Base-by-base conservation (phyloP, 768 basidiomycete genomes). In the Cystobasidium ongulense region DNA sequence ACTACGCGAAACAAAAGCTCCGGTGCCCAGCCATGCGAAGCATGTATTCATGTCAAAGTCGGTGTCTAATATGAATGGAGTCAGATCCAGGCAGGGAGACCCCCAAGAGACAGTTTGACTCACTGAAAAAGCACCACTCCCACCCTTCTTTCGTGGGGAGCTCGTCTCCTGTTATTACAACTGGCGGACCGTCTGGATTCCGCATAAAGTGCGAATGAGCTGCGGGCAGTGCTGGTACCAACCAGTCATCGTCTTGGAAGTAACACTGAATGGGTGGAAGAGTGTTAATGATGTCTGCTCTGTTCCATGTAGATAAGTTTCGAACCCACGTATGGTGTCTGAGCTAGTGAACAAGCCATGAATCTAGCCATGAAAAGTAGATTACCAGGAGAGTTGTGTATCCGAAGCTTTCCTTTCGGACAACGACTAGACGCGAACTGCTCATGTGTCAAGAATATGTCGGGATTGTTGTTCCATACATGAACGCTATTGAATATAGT, bases 181-280 rank as follows among this genome's bases (percentile, higher is more conserved):
- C 74, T 21, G 74, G 41, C 0, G 73, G 71, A 21, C 74, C 76
- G 15, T 74, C 74, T 1, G 76, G 77, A 27, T 78, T 77, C 1
- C 75, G 54, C 21, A 61, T 74, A 72, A 76, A 78, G 39, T 76
- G 74, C 25, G 71, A n/a, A 72, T 78, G 76, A 2, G 76, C 36
- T 10, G 76, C 68, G 1, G 75, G 67, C 1, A 79, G 2, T 0
- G 75, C 63, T 15, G 25, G 72, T 18, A 78, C 75, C 29, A 78
- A 31, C 66, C 75, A 79, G 71, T 79, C 78, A 67, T 79, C 78
- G 77, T 79, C 78, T 46, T 78, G 77, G 67, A 78, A 76, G 72
- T 64, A 78, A 66, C 77, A 78, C 66, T 73, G 29, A 0, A 74
- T 67, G 1, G 74, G 66, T 0, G 65, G 64, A 59, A 21, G 25